Evolutionary conservation across 306 rosid genomes (phyloP), one percentile per base, ranked within the genome.

Genomic region (Abrus precatorius): DNA sequence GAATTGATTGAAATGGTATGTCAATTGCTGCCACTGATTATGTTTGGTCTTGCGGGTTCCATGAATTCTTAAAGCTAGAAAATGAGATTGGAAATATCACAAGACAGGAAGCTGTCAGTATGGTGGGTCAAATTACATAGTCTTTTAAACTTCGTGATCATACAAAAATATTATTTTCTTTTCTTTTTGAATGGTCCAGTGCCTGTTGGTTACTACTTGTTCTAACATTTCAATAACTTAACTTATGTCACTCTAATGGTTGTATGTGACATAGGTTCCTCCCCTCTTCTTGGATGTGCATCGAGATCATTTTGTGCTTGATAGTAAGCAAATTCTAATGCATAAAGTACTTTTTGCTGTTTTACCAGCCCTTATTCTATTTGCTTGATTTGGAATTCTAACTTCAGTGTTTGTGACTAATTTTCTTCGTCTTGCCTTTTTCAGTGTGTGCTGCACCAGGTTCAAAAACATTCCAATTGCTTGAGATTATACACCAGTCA

Each of bases 391-490:
- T 79, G 73, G 59, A 61, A 14, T 77, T 84, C 43, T 67, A 82
- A 43, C 48, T 45, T 80, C 36, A 9, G 40, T 33, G n/a, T 69
- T 75, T 77, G 60, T 80, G 30, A 83, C 75, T 6, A 20, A 20
- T 75, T 34, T 32, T 0, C 55, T 36, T 27, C 30, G 13, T 45
- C 71, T 73, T 53, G 44, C 52, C 78, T 61, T 67, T 20, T 66
- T 64, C 86, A 96, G 99, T 96, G 99, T 96, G 99, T 80, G 99
- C 99, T 83, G 99, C 99, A 67, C 99, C 98, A 12, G 99, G 99
- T 70, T 96, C 99, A 1, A 96, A 96, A 88, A 96, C 99, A 38
- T 96, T 96, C 82, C 99, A 96, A 86, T 77, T 96, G 89, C 99
- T 96, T 71, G 99, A 96, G 93, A 91, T 89, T 74, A 86, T 96